Evolutionary conservation across 306 rosid genomes (phyloP).

Genomic region (Acacia acuminata): DNA sequence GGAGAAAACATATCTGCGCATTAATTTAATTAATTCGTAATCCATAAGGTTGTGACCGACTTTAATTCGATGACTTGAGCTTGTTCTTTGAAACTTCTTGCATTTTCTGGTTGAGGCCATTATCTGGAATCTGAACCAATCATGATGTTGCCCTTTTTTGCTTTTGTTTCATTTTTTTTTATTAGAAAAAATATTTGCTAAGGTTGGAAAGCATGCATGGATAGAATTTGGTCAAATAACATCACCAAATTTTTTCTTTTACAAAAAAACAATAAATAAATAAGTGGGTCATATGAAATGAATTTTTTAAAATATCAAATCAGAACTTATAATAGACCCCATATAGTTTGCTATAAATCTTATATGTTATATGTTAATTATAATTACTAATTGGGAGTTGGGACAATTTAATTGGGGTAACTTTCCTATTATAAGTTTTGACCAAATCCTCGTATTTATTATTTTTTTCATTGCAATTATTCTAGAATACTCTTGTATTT

Average conservation of each 20-base stretch:
- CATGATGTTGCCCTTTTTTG: neutral
- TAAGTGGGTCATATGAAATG: neutral
- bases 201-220: neutral
- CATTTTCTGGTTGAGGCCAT: neutral
- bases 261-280: neutral
- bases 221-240: neutral
- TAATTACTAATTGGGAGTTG: too few species aligned
- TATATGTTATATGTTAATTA: neutral
- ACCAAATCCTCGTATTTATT: neutral
- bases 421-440: too few species aligned
- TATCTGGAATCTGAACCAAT: constrained; percentile 7
- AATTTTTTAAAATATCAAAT: neutral
- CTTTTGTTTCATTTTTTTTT: too few species aligned
- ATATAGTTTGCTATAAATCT: neutral
- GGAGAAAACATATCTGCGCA: constrained; percentile 7
- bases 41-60: neutral
- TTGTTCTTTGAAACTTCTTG: constrained; percentile 10
- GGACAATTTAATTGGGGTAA: neutral
- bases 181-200: neutral
- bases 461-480: too few species aligned
- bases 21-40: neutral
- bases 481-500: neutral
- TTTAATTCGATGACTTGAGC: neutral
- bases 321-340: neutral
- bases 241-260: neutral